Conservation (phyloP, 2,329 filamentous ascomycete genomes). For the Monilinia laxa region DNA sequence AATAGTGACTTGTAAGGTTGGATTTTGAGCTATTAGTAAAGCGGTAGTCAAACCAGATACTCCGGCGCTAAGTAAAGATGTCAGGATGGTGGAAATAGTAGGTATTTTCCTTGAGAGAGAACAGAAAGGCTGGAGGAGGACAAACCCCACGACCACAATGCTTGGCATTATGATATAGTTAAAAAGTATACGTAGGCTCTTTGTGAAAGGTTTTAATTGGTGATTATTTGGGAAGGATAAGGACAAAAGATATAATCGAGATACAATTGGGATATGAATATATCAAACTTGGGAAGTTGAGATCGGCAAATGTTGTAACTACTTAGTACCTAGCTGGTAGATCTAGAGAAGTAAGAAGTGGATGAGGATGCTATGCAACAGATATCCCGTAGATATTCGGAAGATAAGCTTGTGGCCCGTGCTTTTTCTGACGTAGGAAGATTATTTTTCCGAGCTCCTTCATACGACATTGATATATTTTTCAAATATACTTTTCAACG, state of each 20-base stretch:
- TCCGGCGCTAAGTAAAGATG: constrained; percentile 52
- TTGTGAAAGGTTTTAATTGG: background rate
- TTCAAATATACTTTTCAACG: background rate
- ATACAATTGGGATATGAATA: background rate
- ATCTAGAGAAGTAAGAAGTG: too few species aligned
- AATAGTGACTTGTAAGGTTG: constrained; percentile 62
- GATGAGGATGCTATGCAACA: background rate
- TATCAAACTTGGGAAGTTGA: too few species aligned
- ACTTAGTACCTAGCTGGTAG: too few species aligned
- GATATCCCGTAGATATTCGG: constrained; percentile 2
- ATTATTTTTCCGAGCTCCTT: too few species aligned
- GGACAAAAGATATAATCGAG: background rate
- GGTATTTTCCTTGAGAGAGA: constrained; percentile 12
- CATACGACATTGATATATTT: background rate
- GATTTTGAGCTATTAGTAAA: constrained; percentile 57
- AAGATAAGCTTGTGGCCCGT: too few species aligned
- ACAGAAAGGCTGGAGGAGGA: constrained; percentile 22
- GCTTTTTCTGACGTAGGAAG: too few species aligned
- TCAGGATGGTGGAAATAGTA: constrained; percentile 4
- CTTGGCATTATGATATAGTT: constrained; percentile 37
- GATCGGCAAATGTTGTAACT: too few species aligned
- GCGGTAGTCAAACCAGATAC: constrained; percentile 67
- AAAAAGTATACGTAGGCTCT: background rate
- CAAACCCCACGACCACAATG: constrained; percentile 43
- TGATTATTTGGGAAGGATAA: too few species aligned